Base-by-base conservation (phyloP, 371 early-diverging fungal genomes). In the Circinella umbellata region DNA sequence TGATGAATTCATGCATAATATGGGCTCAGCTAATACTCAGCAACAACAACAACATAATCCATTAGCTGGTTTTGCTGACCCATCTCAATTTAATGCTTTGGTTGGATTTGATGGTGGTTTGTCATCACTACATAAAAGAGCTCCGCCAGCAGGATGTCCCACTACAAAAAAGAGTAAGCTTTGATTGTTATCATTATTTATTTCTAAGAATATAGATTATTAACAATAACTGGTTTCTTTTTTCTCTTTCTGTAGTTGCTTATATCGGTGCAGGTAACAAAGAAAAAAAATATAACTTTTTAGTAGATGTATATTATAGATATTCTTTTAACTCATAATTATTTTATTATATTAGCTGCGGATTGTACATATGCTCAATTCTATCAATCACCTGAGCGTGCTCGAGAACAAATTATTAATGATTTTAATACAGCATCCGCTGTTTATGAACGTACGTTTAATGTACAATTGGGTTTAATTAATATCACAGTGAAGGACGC, bases 381-480 rank as follows among this genome's bases (percentile, higher is more conserved):
- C 42, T 93, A 91, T 67, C 74, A 84, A 69, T 81, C 87, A 0
- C 71, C 83, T 15, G 86, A 85, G 35, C 76, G 77, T 15, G 93
- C 93, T 59, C 80, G 91, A 54, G 83, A 77, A 69, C 92, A 92
- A 70, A 93, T 94, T 37, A 87, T 94, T 68, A 88, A 85, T 61
- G 85, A 91, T 65, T 93, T 91, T 87, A 92, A 92, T 76, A 87
- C 88, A 34, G 94, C 89, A 4, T 93, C 94, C 18, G 88, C 84
- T 4, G 89, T 94, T 6, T 98, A 97, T 76, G 92, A 95, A 74
- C 77, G 86, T 3, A 88, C 92, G n/a, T 95, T 98, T 77, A 96
- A 97, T 74, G 87, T 98, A 10, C 87, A 83, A 8, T 81, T 98
- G 38, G 98, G 96, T 0, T 73, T 98, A 59, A 91, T 96, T 66